Percentiles rank a stretch among this genome's conserved stretches.
These are phyloP conservation scores for Penicillium hesseltinei DNA, from an alignment of 2,329 filamentous ascomycete species.

Conservation along the genomic window DNA sequence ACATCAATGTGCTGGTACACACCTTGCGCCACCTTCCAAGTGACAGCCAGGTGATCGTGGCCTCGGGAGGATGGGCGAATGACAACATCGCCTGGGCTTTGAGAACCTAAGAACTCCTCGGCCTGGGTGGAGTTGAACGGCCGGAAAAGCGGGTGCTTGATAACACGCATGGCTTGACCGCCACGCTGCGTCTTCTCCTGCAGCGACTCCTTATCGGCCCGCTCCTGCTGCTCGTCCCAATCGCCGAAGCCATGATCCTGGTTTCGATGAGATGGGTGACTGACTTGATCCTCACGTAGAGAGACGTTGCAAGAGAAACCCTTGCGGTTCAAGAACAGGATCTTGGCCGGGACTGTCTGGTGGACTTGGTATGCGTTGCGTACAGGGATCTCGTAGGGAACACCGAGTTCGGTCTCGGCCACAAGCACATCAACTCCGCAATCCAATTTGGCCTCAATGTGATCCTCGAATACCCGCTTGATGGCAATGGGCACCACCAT, in stretches of 20 bases:
- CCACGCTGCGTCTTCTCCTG: conserved; percentile 82
- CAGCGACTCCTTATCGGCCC: conserved; percentile 75
- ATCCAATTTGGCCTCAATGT: conserved; percentile 89
- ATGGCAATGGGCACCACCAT: conserved; percentile 93
- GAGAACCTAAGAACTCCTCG: conserved; percentile 86
- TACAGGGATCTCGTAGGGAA: conserved; percentile 64
- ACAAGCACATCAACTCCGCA: conserved; percentile 90
- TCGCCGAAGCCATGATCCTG: conserved; percentile 72
- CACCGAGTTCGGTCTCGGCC: conserved; percentile 76
- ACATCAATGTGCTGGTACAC: conserved; percentile 99
- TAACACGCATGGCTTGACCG: conserved; percentile 85
- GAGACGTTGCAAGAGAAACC: conserved; percentile 81
- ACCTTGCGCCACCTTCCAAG: conserved; percentile 95
- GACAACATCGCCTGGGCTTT: conserved; percentile 83
- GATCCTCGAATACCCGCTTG: conserved; percentile 84
- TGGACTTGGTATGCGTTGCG: conserved; percentile 72
- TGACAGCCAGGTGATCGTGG: conserved; percentile 90
- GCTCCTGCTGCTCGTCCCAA: conserved; percentile 84
- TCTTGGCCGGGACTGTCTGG: conserved; percentile 84
- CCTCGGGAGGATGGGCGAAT: conserved; percentile 95
- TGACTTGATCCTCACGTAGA: conserved; percentile 76
- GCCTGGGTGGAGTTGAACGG: conserved; percentile 90
- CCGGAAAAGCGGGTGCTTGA: conserved; percentile 96
- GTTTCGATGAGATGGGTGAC: conserved; percentile 66
- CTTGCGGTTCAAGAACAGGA: conserved; percentile 83